Conservation (phyloP, 108 stramenopile species). For the Skeletonema costatum region DNA sequence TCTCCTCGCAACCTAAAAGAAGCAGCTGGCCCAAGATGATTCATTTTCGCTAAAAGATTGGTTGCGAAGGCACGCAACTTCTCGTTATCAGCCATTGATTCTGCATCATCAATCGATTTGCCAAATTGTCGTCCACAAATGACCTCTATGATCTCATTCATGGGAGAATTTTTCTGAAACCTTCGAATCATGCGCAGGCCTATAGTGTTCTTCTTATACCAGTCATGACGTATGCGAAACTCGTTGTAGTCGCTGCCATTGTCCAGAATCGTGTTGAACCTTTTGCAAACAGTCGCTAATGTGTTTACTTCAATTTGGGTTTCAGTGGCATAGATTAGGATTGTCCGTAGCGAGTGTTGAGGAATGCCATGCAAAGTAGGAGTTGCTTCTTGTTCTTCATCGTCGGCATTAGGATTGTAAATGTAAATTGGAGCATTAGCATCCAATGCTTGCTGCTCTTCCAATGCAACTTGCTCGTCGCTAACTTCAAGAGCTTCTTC, state of each 20-base stretch:
- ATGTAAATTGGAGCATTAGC: neutral
- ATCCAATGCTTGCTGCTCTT: constrained; percentile 1
- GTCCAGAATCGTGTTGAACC: neutral
- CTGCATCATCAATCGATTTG: neutral
- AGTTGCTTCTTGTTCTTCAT: neutral
- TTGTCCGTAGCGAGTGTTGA: neutral
- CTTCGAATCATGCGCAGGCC: neutral
- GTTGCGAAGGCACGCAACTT: neutral
- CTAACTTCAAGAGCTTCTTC: neutral
- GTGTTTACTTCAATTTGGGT: neutral
- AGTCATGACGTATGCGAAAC: no score
- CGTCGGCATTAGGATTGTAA: neutral
- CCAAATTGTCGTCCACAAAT: neutral
- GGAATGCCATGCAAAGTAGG: constrained; percentile 1
- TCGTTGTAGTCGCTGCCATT: neutral
- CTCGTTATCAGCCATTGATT: neutral
- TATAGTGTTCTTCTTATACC: no score
- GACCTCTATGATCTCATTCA: neutral
- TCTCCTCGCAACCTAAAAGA: neutral
- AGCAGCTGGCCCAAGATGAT: neutral
- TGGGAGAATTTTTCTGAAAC: neutral
- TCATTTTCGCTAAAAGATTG: neutral
- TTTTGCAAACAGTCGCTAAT: neutral
- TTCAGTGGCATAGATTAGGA: neutral
- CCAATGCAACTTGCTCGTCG: neutral